Percentiles rank a stretch among this genome's conserved stretches.
These are phyloP conservation scores for Paramecium primaurelia DNA, from an alignment of 73 alveolate species.

Conservation along the genomic window DNA sequence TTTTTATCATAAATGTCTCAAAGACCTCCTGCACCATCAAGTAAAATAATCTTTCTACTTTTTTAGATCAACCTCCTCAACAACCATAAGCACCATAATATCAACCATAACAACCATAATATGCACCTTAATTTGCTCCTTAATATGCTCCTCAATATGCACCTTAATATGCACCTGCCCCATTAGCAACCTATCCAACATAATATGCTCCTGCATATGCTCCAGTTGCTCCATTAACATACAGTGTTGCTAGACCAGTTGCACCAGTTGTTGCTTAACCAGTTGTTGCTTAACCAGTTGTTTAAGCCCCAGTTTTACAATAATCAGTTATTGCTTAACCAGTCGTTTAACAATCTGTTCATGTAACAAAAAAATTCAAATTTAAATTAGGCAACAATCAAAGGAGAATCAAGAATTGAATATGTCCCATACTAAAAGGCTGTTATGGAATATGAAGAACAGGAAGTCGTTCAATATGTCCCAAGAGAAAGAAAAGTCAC, in stretches of 20 bases:
- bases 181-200: not conserved
- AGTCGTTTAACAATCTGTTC: not conserved
- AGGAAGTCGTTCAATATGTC: conserved; percentile 49
- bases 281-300: conserved; percentile 4
- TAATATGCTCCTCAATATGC: not conserved
- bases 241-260: not conserved
- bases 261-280: conserved; percentile 23
- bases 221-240: not conserved
- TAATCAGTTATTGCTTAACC: not conserved
- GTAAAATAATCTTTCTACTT: not conserved
- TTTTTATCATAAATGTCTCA: not conserved
- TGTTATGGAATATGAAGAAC: conserved; percentile 55
- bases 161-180: not conserved
- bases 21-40: conserved; percentile 12
- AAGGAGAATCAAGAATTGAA: conserved; percentile 61
- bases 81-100: conserved; percentile 23
- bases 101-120: not conserved
- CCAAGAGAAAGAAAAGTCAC: conserved; percentile 60
- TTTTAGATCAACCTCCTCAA: conserved; percentile 4
- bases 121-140: not conserved
- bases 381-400: conserved; percentile 43
- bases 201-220: not conserved
- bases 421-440: conserved; percentile 55
- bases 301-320: not conserved
- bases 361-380: not conserved